Percentiles rank a stretch among this genome's conserved stretches.
These are phyloP conservation scores for Globisporangium sylvaticum DNA, from an alignment of 352 stramenopile genomes.

Conservation along the genomic window DNA sequence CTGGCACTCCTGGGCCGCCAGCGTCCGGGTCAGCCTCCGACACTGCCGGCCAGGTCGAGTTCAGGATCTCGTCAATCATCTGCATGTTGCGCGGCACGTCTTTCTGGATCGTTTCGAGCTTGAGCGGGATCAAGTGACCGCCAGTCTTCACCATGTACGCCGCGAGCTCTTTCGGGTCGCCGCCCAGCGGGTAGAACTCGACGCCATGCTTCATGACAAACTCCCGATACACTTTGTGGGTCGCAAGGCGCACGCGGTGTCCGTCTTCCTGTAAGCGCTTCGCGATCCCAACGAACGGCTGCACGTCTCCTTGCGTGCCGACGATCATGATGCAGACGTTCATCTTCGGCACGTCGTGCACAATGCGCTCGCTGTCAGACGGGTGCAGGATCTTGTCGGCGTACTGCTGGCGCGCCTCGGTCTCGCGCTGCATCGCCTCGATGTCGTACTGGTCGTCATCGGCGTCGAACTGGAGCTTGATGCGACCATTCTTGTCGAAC, in stretches of 20 bases:
- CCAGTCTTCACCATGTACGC: slow-evolving; percentile 92
- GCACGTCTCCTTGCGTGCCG: slow-evolving; percentile 84
- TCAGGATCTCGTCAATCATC: slow-evolving; percentile 90
- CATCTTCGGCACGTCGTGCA: slow-evolving; percentile 31
- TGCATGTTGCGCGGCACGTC: slow-evolving; percentile 84
- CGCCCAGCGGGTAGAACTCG: slow-evolving; percentile 74
- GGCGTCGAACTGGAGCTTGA: slow-evolving; percentile 36
- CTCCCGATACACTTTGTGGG: slow-evolving; percentile 84
- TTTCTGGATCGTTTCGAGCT: slow-evolving; percentile 50
- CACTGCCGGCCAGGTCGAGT: slow-evolving; percentile 87
- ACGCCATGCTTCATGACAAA: slow-evolving; percentile 66
- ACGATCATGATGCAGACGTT: slow-evolving; percentile 89
- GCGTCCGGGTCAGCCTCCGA: slow-evolving; percentile 73
- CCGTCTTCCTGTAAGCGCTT: slow-evolving; percentile 78
- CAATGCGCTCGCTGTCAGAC: not conserved
- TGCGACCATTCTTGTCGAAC: slow-evolving; percentile 25
- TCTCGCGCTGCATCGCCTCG: slow-evolving; percentile 16
- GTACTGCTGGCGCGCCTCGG: slow-evolving; percentile 4
- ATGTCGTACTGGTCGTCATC: slow-evolving; percentile 27
- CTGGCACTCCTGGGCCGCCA: slow-evolving; percentile 40
- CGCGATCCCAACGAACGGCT: slow-evolving; percentile 85
- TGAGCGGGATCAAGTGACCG: slow-evolving; percentile 69
- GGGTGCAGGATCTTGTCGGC: slow-evolving; percentile 13
- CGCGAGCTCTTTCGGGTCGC: slow-evolving; percentile 70
- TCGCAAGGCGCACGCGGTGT: slow-evolving; percentile 90